Base-by-base conservation (phyloP, 371 early-diverging fungal genomes). In the Basidiobolus heterosporus region DNA sequence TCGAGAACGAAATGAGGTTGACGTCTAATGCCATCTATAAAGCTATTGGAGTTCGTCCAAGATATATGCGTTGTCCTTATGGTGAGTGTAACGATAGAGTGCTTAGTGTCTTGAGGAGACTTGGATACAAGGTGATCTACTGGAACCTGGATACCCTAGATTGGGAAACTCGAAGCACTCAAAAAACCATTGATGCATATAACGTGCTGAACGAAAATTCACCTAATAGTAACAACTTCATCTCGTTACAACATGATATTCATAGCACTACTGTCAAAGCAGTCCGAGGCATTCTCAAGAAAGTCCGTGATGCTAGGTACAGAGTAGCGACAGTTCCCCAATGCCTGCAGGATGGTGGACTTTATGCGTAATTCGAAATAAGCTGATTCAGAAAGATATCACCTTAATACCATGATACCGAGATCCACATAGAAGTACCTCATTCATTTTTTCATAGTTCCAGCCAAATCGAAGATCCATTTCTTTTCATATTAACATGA, bases 11-110 rank as follows among this genome's bases (percentile, higher is more conserved):
- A 46, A 46, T 58, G 24, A 14, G n/a, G 6, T 20, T n/a, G 4
- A 59, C 60, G 36, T 51, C 58, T 41, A 57, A 61, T 36, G 52
- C 58, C 9, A 63, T 67, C 47, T 22, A 35, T 6, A 30, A 16
- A 58, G 54, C 58, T 11, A 59, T 62, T 42, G 76, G 75, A 24
- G 40, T 54, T 11, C 57, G 57, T 1, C 72, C 73, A 6, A 54
- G 39, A 0, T 75, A 79, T 55, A 57, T 66, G 41, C 63, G 79
- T 14, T 49, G 49, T n/a, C 60, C 60, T 20, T 53, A 49, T 20
- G 57, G 56, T 45, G 51, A 53, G 14, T 54, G 54, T 30, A 11
- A 42, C 13, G 51, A 45, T 11, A 16, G 19, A 7, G 49, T 60
- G 11, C 44, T 21, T 22, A 11, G 6, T n/a, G 35, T 51, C 2